Evolutionary conservation across 2,329 filamentous ascomycete species (phyloP).

Genomic region (Aspergillus pseudotamarii): DNA sequence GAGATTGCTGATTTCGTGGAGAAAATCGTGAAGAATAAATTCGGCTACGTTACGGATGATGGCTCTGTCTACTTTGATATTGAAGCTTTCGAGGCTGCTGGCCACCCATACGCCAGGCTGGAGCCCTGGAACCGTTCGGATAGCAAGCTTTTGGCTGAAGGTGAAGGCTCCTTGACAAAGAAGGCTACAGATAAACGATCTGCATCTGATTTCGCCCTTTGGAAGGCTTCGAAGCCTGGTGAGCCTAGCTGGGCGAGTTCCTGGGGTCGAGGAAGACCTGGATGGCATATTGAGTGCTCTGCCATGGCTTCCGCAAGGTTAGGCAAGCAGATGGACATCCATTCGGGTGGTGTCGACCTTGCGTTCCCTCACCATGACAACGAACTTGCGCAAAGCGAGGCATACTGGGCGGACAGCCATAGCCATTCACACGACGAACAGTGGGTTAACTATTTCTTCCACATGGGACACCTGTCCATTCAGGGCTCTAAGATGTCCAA

Average conservation of each 20-base stretch:
- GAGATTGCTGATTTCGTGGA: slow-evolving; percentile 86
- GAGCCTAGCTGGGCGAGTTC: slow-evolving; percentile 88
- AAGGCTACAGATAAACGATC: slow-evolving; percentile 69
- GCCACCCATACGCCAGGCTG: slow-evolving; percentile 82
- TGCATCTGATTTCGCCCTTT: slow-evolving; percentile 84
- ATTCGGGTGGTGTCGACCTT: slow-evolving; percentile 89
- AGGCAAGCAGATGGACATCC: slow-evolving; percentile 83
- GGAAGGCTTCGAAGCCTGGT: slow-evolving; percentile 89
- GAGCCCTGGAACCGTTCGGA: slow-evolving; percentile 85
- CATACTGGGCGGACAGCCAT: slow-evolving; percentile 65
- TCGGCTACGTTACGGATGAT: slow-evolving; percentile 73
- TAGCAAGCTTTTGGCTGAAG: slow-evolving; percentile 80
- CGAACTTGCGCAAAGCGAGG: slow-evolving; percentile 85
- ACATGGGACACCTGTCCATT: slow-evolving; percentile 92
- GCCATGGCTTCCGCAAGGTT: slow-evolving; percentile 93
- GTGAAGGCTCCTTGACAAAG: slow-evolving; percentile 76
- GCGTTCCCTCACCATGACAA: slow-evolving; percentile 93
- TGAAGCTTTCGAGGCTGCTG: slow-evolving; percentile 76
- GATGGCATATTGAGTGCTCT: slow-evolving; percentile 97
- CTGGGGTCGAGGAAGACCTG: slow-evolving; percentile 86
- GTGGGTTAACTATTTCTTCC: slow-evolving; percentile 95
- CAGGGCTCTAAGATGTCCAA: slow-evolving; percentile 95
- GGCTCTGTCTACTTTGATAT: slow-evolving; percentile 97
- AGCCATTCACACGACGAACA: slow-evolving; percentile 55
- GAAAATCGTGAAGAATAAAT: slow-evolving; percentile 79